These are phyloP conservation scores for Scheffersomyces segobiensis DNA, from an alignment of 1,139 yeast species.

Conservation along the genomic window DNA sequence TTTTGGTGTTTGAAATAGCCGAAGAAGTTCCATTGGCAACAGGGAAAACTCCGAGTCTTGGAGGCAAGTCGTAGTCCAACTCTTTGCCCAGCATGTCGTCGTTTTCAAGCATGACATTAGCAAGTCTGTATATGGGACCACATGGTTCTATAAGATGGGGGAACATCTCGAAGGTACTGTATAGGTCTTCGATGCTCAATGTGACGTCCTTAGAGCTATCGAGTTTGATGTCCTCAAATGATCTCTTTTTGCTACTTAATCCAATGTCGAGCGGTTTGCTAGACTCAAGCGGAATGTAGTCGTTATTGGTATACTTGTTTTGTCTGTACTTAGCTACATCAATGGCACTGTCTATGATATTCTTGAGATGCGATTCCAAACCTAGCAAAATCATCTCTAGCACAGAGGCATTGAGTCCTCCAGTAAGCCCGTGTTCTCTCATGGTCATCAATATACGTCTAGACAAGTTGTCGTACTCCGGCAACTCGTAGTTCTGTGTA, in stretches of 20 bases:
- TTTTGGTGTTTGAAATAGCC: constrained; percentile 6
- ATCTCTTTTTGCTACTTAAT: constrained; percentile 14
- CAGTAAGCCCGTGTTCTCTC: constrained; percentile 89
- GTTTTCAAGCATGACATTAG: constrained; percentile 56
- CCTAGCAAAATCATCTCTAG: constrained; percentile 80
- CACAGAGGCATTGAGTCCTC: constrained; percentile 70
- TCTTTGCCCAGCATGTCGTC: constrained; percentile 46
- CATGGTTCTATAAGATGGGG: constrained; percentile 71
- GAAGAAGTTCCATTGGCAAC: constrained; percentile 5
- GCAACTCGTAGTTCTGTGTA: constrained; percentile 76
- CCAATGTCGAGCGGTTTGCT: constrained; percentile 1
- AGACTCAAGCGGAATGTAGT: constrained; percentile 26
- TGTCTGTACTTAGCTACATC: constrained; percentile 67
- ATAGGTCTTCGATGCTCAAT: constrained; percentile 64
- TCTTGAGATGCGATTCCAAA: constrained; percentile 74
- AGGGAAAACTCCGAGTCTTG: constrained; percentile 22
- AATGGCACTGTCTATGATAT: constrained; percentile 71
- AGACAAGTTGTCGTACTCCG: constrained; percentile 72
- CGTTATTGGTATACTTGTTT: constrained; percentile 52
- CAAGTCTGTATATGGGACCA: constrained; percentile 57
- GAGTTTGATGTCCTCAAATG: constrained; percentile 16
- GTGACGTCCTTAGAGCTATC: constrained; percentile 30
- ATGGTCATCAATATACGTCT: constrained; percentile 79
- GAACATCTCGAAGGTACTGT: constrained; percentile 59
- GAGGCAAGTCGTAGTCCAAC: constrained; percentile 47